Evolutionary conservation across 2,329 filamentous ascomycete genomes (phyloP), one percentile per base, ranked within the genome.

Genomic region (Aspergillus hiratsukae): DNA sequence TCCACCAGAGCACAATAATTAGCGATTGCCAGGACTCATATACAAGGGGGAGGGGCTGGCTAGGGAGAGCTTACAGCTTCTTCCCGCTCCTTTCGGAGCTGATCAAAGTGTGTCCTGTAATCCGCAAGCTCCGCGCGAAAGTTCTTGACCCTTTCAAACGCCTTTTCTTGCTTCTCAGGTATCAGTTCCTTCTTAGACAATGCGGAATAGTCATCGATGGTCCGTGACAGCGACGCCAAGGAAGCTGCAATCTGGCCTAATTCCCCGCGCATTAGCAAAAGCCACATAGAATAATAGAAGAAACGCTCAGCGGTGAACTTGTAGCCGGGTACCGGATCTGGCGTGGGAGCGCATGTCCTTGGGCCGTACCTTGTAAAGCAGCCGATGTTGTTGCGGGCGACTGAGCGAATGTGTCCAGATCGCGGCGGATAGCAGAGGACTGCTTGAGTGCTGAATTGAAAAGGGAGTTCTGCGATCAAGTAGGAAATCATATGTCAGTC

Each of bases 181-280:
- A 96, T 92, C 31, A 96, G 85, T 74, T 99, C 94, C 67, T 93
- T 89, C 63, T 90, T 89, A 1, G 92, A 88, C 29, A 96, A 85
- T 54, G 83, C 83, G 67, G 88, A 85, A 79, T 99, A 99, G 71
- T 97, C 92, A 76, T 97, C 92, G 62, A 99, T 82, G 0, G 91
- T 96, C 59, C 94, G 90, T 49, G 89, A 85, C 73, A 99, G 91
- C 58, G 91, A 86, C 46, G 89, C 86, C 29, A 95, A 78, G 14
- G 89, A 89, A 21, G 86, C 87, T n/a, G 88, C 87, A 61, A 91
- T 84, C 74, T 91, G 88, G 69, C 88, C 87, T 74, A 80, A 49
- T 21, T 29, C 25, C 73, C 65, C 63, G 74, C 72, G 5, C 76
- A 75, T 69, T 37, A 58, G 29, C 35, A 46, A n/a, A 46, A n/a